These are phyloP conservation scores for Borovskyia barvae DNA, from an alignment of 208 protist species.

Conservation along the genomic window DNA sequence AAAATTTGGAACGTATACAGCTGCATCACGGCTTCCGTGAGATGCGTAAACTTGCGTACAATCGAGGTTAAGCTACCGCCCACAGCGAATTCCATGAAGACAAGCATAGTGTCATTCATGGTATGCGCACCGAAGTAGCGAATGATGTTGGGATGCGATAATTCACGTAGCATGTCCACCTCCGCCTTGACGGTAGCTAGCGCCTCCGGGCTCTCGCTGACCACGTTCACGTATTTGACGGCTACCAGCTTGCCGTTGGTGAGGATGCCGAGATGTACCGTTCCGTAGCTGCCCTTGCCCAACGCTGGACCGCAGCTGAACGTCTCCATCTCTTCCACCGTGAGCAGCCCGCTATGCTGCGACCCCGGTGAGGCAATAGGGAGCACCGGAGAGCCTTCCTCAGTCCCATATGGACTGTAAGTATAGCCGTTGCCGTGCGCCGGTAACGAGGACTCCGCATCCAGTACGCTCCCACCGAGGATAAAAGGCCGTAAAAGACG, in stretches of 20 bases:
- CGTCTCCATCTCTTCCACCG: slow-evolving; percentile 70
- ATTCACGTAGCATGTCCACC: slow-evolving; percentile 71
- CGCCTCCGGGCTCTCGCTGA: slow-evolving; percentile 45
- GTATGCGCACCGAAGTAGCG: slow-evolving; percentile 77
- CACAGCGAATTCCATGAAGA: slow-evolving; percentile 92
- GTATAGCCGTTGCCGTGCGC: slow-evolving; percentile 8
- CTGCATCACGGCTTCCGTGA: slow-evolving; percentile 75
- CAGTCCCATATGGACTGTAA: slow-evolving; percentile 8
- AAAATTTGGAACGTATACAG: slow-evolving; percentile 81
- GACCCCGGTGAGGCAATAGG: slow-evolving; percentile 21
- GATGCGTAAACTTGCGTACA: slow-evolving; percentile 66
- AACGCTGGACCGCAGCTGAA: slow-evolving; percentile 76
- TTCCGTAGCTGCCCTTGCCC: slow-evolving; percentile 70
- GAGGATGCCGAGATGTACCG: slow-evolving; percentile 62
- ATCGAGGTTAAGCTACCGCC: slow-evolving; percentile 82
- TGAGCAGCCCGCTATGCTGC: slow-evolving; percentile 39
- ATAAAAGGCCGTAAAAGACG: slow-evolving; percentile 42
- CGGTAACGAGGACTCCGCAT: slow-evolving; percentile 9
- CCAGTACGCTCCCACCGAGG: slow-evolving; percentile 16
- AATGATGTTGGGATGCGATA: slow-evolving; percentile 85
- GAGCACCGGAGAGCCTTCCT: slow-evolving; percentile 15
- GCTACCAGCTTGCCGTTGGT: slow-evolving; percentile 56
- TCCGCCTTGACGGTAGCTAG: slow-evolving; percentile 58
- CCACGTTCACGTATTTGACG: slow-evolving; percentile 64
- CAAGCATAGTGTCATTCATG: slow-evolving; percentile 65